Evolutionary conservation across 1,139 yeast genomes (phyloP), one percentile per base, ranked within the genome.

Genomic region (Pichia sp.): DNA sequence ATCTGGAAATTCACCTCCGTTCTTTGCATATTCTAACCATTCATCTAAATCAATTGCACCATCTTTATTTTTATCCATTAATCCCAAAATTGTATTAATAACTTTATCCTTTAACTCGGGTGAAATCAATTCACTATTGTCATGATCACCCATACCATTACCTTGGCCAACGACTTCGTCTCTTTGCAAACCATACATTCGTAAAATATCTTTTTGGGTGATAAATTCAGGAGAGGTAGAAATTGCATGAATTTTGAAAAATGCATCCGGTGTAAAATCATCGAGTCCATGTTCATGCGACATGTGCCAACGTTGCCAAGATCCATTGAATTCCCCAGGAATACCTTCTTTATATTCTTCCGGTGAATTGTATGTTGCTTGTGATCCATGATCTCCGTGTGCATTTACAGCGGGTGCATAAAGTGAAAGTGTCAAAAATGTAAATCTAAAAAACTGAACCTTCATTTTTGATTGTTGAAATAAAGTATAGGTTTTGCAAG

Each of bases 301-400:
- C 97, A 90, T 90, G 64, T 90, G 97, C 86, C 90, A 83, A 53
- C 74, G 74, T 56, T 82, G 86, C 95, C 95, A 85, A 16, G 61
- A 57, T 16, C 60, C 61, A 12, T 43, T 43, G 40, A 50, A 59
- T 39, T 59, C 61, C 4, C 39, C 50, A 1, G 63, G 63, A 29
- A 55, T 56, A 26, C 37, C 26, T 39, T 59, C 62, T 7, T 49
- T 51, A 31, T 51, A 53, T 35, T 59, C 62, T 5, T 37, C 33
- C 12, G 46, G 35, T 11, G 23, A 2, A 31, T 51, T 51, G 25
- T 43, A 45, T 8, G 40, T 23, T 4, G 22, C 16, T 32, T n/a
- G n/a, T n/a, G 35, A 32, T 22, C 31, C 39, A 4, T 42, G 35
- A 35, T 41, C 16, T 9, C 43, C 48, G 30, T 44, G 44, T 2